Conservation (phyloP, 768 basidiomycete genomes). For the Pleurotus pulmonarius region DNA sequence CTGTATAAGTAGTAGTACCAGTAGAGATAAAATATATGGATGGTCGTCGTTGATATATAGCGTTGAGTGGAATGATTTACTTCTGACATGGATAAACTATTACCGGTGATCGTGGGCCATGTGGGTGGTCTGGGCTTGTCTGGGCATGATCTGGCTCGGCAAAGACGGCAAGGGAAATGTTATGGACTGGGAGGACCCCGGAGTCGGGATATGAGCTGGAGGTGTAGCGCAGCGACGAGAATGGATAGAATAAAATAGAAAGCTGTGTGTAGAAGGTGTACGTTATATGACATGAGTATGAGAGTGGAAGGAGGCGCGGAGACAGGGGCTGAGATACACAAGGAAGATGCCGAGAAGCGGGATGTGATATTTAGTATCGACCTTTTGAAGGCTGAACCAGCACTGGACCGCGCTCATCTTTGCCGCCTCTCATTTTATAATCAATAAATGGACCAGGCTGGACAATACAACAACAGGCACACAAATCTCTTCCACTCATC, state of each 20-base stretch:
- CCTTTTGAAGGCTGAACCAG: background rate
- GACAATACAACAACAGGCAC: slow-evolving; percentile 10
- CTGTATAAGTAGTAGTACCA: too few species aligned
- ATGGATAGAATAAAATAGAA: too few species aligned
- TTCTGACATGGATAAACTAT: background rate
- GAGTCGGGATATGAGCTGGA: too few species aligned
- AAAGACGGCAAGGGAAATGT: background rate
- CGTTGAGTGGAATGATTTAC: background rate
- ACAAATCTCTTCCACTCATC: slow-evolving; percentile 14
- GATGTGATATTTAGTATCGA: background rate
- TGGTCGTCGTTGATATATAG: too few species aligned
- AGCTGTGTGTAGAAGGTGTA: too few species aligned
- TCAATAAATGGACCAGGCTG: slow-evolving; percentile 9
- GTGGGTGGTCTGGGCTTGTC: too few species aligned
- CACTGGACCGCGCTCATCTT: slow-evolving; percentile 6
- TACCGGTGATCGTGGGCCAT: background rate
- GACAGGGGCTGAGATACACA: background rate
- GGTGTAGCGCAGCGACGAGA: too few species aligned
- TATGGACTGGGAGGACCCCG: too few species aligned
- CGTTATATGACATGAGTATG: background rate
- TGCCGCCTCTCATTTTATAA: background rate
- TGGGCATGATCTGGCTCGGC: background rate
- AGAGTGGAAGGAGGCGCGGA: background rate
- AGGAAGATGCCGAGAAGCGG: background rate
- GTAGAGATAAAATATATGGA: too few species aligned